A percentile compares a stretch with the other conserved stretches of the same genome.
These are phyloP conservation scores for Ophiocordyceps sinensis DNA, from an alignment of 2,329 filamentous ascomycete species.

Conservation along the genomic window DNA sequence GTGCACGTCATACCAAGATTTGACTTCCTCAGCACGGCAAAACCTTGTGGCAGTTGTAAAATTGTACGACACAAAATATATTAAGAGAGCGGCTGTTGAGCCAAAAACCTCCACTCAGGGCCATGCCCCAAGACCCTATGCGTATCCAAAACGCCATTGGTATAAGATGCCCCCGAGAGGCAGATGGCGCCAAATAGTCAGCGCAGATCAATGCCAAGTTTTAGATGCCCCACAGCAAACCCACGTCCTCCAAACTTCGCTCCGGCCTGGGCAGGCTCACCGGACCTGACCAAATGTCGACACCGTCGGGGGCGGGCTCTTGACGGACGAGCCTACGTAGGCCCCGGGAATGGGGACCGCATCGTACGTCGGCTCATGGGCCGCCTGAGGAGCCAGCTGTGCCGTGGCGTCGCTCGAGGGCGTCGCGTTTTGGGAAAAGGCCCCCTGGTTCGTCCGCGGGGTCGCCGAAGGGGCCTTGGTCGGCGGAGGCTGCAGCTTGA, in stretches of 20 bases:
- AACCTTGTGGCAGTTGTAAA: too few species aligned
- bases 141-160: background rate
- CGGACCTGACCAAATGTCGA: conserved; percentile 25
- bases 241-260: background rate
- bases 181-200: background rate
- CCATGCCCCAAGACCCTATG: too few species aligned
- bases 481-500: conserved; percentile 78
- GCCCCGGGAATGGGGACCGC: conserved; percentile 80
- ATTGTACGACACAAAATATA: too few species aligned
- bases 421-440: conserved; percentile 33
- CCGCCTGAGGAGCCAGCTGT: conserved; percentile 50
- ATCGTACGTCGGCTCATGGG: conserved; percentile 73
- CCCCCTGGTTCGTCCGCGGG: conserved; percentile 49
- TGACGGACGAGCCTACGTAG: conserved; percentile 46
- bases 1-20: too few species aligned
- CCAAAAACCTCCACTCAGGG: too few species aligned
- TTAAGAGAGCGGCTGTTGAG: too few species aligned
- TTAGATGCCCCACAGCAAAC: background rate
- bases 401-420: conserved; percentile 7
- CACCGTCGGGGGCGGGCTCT: conserved; percentile 33
- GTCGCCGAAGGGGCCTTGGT: conserved; percentile 64
- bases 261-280: background rate
- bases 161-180: background rate
- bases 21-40: too few species aligned
- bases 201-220: background rate